Evolutionary conservation across 1,284 basidiomycete species (phyloP), one percentile per base, ranked within the genome.

Genomic region (Austropuccinia psidii): DNA sequence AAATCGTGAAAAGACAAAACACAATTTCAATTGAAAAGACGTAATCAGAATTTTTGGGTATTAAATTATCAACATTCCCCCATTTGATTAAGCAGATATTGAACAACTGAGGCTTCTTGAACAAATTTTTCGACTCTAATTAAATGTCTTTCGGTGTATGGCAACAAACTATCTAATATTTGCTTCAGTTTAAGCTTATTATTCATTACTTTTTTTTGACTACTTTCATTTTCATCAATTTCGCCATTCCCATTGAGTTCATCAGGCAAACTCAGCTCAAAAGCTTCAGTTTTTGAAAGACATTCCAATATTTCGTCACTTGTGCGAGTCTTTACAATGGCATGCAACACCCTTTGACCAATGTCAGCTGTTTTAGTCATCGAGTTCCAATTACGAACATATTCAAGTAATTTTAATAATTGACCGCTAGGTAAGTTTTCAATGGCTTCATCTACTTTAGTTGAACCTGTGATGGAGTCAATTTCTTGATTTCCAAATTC

Each of bases 381-480:
- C 13, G 69, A 47, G 29, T 62, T 72, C 69, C 69, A 72, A 33
- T 35, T 49, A 27, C 58, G 61, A 45, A 60, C 37, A 60, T 61
- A 61, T 27, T 19, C 41, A 21, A 72, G 41, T 15, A 72, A 9
- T 52, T 15, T 60, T 4, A 60, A n/a, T 17, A 72, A 24, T 60
- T 72, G 57, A 13, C 35, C 21, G 4, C 13, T 8, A 4, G 19
- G n/a, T 33, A 62, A 31, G 27, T 61, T 61, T 17, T 41, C 19
- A 27, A 72, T 61, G n/a, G 55, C 29, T 37, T 29, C 2, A n/a
- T 68, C 65, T 35, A 70, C 43, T 2, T 57, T 19, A 15, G 1
- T 27, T 24, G 52, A 68, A 19, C 49, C 69, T 8, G 57, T 70
- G 15, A 70, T 31, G 3, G 55, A 47, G 1, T 60, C 55, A 24